These are phyloP conservation scores for Quercus agrifolia DNA, from an alignment of 306 rosid genomes.

Conservation along the genomic window DNA sequence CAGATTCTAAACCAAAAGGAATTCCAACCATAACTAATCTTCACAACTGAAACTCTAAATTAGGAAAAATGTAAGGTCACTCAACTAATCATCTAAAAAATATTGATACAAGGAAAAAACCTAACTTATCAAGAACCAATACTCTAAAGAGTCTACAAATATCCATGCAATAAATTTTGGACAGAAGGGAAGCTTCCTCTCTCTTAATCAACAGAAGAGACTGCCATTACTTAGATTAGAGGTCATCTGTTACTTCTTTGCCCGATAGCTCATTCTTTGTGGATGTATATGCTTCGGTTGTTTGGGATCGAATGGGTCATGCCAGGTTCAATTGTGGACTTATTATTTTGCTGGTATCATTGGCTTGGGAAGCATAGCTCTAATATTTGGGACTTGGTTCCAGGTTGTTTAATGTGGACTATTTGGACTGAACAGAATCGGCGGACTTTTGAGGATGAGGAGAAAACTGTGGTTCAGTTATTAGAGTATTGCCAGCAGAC, in stretches of 20 bases:
- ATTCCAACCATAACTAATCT: neutral
- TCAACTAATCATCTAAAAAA: neutral
- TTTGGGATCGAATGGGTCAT: too few species aligned
- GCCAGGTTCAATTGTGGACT: too few species aligned
- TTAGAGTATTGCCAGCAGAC: too few species aligned
- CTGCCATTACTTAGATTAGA: neutral
- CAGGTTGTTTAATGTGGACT: too few species aligned
- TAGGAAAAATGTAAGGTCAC: neutral
- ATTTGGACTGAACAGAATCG: too few species aligned
- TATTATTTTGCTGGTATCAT: too few species aligned
- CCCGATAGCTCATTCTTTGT: too few species aligned
- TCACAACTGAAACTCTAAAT: neutral
- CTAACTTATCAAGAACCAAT: constrained; percentile 1
- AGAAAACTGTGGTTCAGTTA: too few species aligned
- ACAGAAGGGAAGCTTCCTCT: neutral
- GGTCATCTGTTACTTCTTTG: neutral
- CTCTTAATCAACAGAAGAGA: neutral
- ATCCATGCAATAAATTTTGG: constrained; percentile 3
- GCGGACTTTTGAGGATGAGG: too few species aligned
- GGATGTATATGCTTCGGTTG: too few species aligned
- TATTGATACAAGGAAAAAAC: neutral
- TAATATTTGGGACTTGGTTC: too few species aligned
- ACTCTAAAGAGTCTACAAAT: neutral
- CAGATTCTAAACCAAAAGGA: neutral
- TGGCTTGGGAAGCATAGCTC: too few species aligned